phyloP scores from a whole-genome alignment of 768 basidiomycete species.

The Leccinum subtestaceum region DNA sequence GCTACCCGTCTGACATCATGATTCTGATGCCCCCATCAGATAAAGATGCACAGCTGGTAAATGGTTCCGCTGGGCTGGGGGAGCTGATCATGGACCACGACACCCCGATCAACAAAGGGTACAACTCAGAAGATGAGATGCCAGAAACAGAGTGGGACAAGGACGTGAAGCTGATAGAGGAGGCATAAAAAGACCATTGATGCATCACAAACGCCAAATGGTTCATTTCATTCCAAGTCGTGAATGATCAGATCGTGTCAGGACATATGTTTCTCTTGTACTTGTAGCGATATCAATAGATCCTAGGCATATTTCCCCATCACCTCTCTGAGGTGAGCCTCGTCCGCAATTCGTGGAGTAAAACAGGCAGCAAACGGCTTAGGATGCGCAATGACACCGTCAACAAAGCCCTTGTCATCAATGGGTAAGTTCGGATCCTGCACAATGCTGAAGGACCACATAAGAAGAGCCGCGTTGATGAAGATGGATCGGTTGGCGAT shows the following conservation, averaged over 20 bases:
- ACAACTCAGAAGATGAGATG: neutral
- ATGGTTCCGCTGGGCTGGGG: neutral
- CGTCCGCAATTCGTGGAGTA: constrained; percentile 41
- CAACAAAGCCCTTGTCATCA: constrained; percentile 58
- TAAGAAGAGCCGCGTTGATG: constrained; percentile 58
- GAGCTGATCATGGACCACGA: neutral
- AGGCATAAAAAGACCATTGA: neutral
- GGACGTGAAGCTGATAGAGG: neutral
- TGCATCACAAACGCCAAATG: neutral
- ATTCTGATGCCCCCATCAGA: neutral
- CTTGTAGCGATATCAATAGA: neutral
- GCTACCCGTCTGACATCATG: neutral
- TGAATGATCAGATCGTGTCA: neutral
- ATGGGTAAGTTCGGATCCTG: constrained; percentile 53
- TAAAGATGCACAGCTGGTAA: neutral
- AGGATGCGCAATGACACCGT: constrained; percentile 64
- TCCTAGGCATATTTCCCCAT: constrained; percentile 27
- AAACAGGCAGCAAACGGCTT: constrained; percentile 58
- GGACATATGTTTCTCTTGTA: neutral
- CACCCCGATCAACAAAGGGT: neutral
- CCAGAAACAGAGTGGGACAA: neutral
- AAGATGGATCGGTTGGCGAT: constrained; percentile 62
- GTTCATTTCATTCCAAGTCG: neutral
- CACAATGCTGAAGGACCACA: constrained; percentile 64
- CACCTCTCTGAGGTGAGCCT: constrained; percentile 22